Conservation (phyloP, 169 alveolate genomes). For the Plasmodium gonderi region DNA sequence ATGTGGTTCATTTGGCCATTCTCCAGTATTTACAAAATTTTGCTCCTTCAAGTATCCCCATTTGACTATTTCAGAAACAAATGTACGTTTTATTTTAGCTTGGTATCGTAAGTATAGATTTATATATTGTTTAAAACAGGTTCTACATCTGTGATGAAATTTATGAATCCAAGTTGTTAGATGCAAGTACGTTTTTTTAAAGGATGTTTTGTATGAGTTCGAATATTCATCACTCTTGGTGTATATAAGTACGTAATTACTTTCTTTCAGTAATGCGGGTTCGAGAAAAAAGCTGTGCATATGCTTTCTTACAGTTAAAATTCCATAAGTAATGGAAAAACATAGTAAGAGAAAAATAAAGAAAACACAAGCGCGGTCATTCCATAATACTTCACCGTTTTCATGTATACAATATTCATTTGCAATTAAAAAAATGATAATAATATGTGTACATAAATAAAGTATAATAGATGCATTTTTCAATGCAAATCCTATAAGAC, state of each 20-base stretch:
- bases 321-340: slow-evolving; percentile 50
- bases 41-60: background rate
- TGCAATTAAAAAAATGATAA: slow-evolving; percentile 76
- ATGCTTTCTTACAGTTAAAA: slow-evolving; percentile 47
- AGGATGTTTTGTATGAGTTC: background rate
- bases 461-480: slow-evolving; percentile 36
- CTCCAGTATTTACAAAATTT: background rate
- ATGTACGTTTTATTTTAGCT: background rate
- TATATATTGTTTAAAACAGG: background rate
- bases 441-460: slow-evolving; percentile 72
- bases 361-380: slow-evolving; percentile 77
- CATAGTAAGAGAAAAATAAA: slow-evolving; percentile 54
- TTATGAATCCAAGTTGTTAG: background rate
- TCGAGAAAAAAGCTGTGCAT: slow-evolving; percentile 54
- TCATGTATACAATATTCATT: slow-evolving; percentile 83
- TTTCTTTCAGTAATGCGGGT: slow-evolving; percentile 47
- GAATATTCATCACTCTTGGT: slow-evolving; percentile 45
- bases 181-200: background rate
- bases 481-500: slow-evolving; percentile 11
- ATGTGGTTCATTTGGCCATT: background rate
- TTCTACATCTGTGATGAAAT: background rate
- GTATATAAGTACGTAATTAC: slow-evolving; percentile 63
- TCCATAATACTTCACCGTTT: slow-evolving; percentile 80
- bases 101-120: background rate
- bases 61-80: background rate